phyloP scores from a whole-genome alignment of 495 filamentous ascomycete species.

The Lophiotrema nucula region DNA sequence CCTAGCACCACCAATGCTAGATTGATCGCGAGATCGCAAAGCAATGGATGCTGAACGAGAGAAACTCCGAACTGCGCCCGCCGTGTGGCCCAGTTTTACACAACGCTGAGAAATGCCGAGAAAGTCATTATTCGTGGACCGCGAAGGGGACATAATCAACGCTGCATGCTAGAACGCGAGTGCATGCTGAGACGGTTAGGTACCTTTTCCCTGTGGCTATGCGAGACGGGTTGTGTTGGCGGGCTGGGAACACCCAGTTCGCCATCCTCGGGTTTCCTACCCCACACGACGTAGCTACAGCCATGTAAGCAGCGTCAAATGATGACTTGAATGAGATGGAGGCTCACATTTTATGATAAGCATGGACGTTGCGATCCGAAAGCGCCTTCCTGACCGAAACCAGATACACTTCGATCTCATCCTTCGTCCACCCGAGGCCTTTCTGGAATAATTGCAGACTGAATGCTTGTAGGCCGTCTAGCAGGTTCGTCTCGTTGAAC shows the following conservation, averaged over 20 bases:
- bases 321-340: not conserved
- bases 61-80: constrained; percentile 2
- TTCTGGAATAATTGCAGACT: constrained; percentile 44
- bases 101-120: constrained; percentile 34
- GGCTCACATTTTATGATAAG: constrained; percentile 46
- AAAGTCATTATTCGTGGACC: constrained; percentile 17
- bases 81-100: constrained; percentile 12
- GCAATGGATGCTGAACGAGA: not conserved
- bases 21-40: not conserved
- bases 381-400: constrained; percentile 45
- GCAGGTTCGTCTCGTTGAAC: constrained; percentile 45
- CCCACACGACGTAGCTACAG: constrained; percentile 40
- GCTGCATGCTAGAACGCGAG: too few relatives aligned
- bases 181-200: too few relatives aligned
- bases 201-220: not conserved
- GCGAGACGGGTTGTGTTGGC: not conserved
- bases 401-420: constrained; percentile 48
- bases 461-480: constrained; percentile 50
- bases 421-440: constrained; percentile 46
- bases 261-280: constrained; percentile 34
- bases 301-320: constrained; percentile 9
- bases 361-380: constrained; percentile 42
- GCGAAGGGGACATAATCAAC: too few relatives aligned
- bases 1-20: constrained; percentile 21
- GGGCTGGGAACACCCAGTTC: constrained; percentile 19